Evolutionary conservation across 2,329 filamentous ascomycete genomes (phyloP), one percentile per base, ranked within the genome.

Genomic region (Fusarium annulatum): DNA sequence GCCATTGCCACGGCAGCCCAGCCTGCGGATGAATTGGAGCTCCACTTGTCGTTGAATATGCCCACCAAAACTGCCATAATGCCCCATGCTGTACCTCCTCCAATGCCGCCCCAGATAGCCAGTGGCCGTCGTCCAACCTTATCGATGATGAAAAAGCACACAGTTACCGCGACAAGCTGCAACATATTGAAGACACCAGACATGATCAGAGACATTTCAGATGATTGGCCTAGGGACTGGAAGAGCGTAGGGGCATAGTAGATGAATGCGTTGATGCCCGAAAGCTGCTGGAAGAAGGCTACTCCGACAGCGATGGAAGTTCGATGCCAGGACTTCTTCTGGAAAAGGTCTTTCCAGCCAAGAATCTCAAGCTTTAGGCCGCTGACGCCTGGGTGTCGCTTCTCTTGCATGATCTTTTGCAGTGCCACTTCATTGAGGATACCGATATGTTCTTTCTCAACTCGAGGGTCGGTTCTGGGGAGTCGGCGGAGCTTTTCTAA

Each of bases 401-500:
- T 64, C 56, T 51, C 57, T 26, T 64, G 61, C 30, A 64, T 42
- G 14, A 36, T 14, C 8, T 45, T 62, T n/a, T 64, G 57, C 1
- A 64, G 12, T 3, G 33, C 12, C 4, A 62, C 45, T 39, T 64
- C 61, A 6, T 62, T 52, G 5, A 39, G 12, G 21, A 64, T 62
- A 2, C 36, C 38, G 4, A 21, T 5, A 33, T 64, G 61, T n/a
- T 64, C 61, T 38, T 39, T 28, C 18, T 52, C 80, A 0, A 89
- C 82, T 19, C 85, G 79, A 4, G 77, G 65, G 48, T 89, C 85
- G 2, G 77, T 81, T 2, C 75, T 63, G 0, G 86, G 84, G 2
- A 88, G 80, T 18, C 81, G 78, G 4, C 85, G 82, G 4, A 86
- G 79, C 52, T 81, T 81, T 4, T 76, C 76, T 0, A 87, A 78